Evolutionary conservation across 345 rosid genomes (phyloP).

Genomic region (Corchorus capsularis): DNA sequence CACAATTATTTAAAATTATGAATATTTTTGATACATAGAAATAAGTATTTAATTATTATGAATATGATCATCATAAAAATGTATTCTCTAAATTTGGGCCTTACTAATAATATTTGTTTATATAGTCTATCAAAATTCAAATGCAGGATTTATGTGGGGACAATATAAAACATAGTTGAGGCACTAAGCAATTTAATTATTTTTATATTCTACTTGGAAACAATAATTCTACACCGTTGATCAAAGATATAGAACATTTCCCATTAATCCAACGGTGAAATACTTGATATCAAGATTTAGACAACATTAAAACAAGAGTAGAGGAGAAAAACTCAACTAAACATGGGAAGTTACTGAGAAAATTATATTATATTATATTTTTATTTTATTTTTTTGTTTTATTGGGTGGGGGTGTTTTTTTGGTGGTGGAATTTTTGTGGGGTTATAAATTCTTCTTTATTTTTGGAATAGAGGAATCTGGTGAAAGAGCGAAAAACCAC

Average conservation of each 20-base stretch:
- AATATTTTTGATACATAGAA: no score
- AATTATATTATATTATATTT: neutral
- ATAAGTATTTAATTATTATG: no score
- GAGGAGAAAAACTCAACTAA: neutral
- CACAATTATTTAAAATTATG: no score
- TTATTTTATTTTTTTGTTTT: neutral
- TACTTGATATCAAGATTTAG: neutral
- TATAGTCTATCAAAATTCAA: no score
- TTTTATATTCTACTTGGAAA: neutral
- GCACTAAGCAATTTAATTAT: no score
- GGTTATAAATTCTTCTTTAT: slow-evolving; percentile 13
- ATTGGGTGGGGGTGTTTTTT: neutral
- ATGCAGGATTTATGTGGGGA: no score
- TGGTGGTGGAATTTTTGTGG: slow-evolving; percentile 5
- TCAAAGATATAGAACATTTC: neutral
- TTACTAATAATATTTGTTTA: no score
- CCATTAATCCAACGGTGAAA: neutral
- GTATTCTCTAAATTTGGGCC: no score
- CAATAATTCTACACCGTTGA: neutral
- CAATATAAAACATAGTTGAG: no score
- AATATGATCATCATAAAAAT: no score
- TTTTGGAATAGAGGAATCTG: slow-evolving; percentile 20
- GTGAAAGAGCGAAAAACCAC: slow-evolving; percentile 48
- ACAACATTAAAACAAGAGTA: neutral
- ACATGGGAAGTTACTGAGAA: neutral